phyloP scores from a whole-genome alignment of 441 rosid genomes.

The Euphorbia celastroides region DNA sequence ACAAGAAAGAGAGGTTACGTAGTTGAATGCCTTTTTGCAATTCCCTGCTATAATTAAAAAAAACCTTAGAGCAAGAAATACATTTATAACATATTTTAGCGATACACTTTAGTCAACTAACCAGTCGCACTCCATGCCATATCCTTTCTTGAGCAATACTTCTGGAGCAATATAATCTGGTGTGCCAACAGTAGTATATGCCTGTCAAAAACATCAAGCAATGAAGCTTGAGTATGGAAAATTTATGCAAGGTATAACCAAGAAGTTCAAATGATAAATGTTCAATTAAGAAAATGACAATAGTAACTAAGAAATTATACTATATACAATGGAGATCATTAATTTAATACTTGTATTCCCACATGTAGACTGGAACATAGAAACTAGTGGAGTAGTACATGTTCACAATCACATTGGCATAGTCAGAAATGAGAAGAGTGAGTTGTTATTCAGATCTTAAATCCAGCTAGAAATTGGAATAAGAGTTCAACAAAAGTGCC shows the following conservation, averaged over 20 bases:
- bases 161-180: constrained; percentile 98
- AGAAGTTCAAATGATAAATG: neutral
- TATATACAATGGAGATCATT: neutral
- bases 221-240: constrained; percentile 16
- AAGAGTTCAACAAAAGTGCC: neutral
- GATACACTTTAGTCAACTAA: constrained; percentile 30
- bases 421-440: neutral
- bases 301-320: neutral
- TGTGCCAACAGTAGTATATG: constrained; percentile 94
- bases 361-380: neutral
- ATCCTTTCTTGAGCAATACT: constrained; percentile 93
- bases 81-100: constrained; percentile 2
- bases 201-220: constrained; percentile 39
- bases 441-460: neutral
- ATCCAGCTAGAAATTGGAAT: neutral
- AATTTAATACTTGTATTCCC: neutral
- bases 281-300: neutral
- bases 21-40: neutral
- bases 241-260: neutral
- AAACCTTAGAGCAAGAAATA: neutral
- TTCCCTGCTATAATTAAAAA: neutral
- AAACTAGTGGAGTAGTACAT: neutral
- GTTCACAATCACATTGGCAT: neutral
- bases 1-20: neutral
- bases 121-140: constrained; percentile 97